These are phyloP conservation scores for Salix caprea DNA, from an alignment of 345 rosid genomes.

Conservation along the genomic window DNA sequence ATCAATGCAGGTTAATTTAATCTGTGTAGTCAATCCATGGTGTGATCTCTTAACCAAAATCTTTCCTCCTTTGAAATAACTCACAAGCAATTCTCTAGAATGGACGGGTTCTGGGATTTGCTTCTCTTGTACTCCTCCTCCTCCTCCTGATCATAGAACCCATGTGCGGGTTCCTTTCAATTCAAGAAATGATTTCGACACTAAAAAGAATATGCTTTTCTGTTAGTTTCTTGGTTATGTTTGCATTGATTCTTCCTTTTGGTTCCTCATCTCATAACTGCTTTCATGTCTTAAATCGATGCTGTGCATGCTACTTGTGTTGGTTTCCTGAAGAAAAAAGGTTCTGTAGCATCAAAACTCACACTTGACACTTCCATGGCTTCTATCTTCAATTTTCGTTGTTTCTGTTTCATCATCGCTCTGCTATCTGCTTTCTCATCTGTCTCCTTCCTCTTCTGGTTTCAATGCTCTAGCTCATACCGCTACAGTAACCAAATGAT, in stretches of 20 bases:
- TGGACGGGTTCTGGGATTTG: slow-evolving; percentile 1
- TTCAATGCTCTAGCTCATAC: slow-evolving; percentile 42
- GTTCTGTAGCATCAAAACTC: background rate
- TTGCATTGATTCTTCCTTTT: background rate
- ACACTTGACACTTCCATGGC: slow-evolving; percentile 38
- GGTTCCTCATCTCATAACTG: background rate
- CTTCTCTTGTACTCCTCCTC: background rate
- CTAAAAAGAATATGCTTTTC: background rate
- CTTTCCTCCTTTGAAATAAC: background rate
- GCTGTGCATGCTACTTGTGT: slow-evolving; percentile 10
- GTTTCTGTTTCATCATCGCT: slow-evolving; percentile 41
- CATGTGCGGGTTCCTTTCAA: slow-evolving; percentile 35
- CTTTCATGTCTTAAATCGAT: slow-evolving; percentile 1
- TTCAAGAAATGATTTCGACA: background rate
- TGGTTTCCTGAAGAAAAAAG: background rate
- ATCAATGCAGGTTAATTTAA: slow-evolving; percentile 12
- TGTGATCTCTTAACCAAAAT: background rate
- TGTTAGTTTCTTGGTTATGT: background rate
- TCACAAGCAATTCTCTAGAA: background rate
- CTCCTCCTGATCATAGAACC: background rate
- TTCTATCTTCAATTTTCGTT: slow-evolving; percentile 43
- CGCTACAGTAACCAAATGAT: slow-evolving; percentile 24
- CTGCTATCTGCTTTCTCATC: slow-evolving; percentile 50
- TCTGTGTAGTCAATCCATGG: slow-evolving; percentile 19
- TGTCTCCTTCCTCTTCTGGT: slow-evolving; percentile 51